phyloP scores from a whole-genome alignment of 1,284 basidiomycete species.

The Microbotryum lychnidis-dioicae region DNA sequence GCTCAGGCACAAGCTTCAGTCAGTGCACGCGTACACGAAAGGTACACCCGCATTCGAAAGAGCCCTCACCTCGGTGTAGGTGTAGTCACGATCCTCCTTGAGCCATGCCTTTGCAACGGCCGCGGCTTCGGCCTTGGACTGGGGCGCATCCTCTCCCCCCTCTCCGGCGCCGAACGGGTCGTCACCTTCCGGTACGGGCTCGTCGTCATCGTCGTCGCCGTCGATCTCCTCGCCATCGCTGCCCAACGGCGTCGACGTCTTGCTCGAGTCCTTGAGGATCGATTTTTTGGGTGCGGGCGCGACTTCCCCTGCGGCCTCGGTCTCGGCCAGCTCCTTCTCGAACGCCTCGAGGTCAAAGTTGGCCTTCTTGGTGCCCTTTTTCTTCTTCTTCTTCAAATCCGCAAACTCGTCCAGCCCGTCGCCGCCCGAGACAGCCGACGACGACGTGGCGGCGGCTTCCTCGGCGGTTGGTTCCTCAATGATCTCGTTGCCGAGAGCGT shows the following conservation, averaged over 20 bases:
- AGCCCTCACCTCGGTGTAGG: slow-evolving; percentile 70
- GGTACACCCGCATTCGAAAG: background rate
- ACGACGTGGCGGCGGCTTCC: slow-evolving; percentile 18
- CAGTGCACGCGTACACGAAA: background rate
- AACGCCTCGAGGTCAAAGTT: slow-evolving; percentile 56
- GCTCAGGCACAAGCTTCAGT: background rate
- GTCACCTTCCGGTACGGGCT: slow-evolving; percentile 47
- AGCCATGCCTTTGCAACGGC: slow-evolving; percentile 71
- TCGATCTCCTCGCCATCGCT: slow-evolving; percentile 42
- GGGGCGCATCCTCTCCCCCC: slow-evolving; percentile 61
- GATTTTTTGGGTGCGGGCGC: slow-evolving; percentile 5
- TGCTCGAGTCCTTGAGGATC: slow-evolving; percentile 14
- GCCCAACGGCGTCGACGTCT: slow-evolving; percentile 14
- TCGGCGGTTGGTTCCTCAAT: slow-evolving; percentile 56
- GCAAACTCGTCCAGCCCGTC: slow-evolving; percentile 40
- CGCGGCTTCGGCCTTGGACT: slow-evolving; percentile 47
- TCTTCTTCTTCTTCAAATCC: slow-evolving; percentile 43
- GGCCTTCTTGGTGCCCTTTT: slow-evolving; percentile 42
- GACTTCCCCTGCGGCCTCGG: slow-evolving; percentile 26
- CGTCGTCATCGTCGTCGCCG: slow-evolving; percentile 54
- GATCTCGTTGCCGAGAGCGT: slow-evolving; percentile 66
- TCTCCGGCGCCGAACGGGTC: slow-evolving; percentile 46
- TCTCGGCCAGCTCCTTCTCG: slow-evolving; percentile 72
- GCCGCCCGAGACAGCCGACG: slow-evolving; percentile 30
- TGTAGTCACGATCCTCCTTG: slow-evolving; percentile 78